A percentile compares a stretch with the other conserved stretches of the same genome.
Conservation (phyloP, 352 stramenopile genomes). For the Phytophthora sp. region DNA sequence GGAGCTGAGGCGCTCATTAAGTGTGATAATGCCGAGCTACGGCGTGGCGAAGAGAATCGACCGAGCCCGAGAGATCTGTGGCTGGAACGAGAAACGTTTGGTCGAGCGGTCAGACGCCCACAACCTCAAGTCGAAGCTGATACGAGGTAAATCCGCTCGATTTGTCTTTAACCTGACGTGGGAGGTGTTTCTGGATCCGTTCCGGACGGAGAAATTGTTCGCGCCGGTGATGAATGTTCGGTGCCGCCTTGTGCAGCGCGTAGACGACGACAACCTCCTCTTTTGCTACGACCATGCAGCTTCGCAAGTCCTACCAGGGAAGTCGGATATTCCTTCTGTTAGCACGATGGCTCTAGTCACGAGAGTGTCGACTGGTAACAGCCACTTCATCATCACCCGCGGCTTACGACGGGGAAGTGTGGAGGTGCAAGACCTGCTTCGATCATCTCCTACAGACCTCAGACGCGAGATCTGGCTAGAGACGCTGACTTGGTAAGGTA, state of each 20-base stretch:
- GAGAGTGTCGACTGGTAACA: slow-evolving; percentile 20
- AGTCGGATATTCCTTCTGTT: slow-evolving; percentile 22
- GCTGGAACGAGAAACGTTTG: slow-evolving; percentile 34
- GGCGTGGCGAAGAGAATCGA: slow-evolving; percentile 8
- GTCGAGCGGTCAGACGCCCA: slow-evolving; percentile 26
- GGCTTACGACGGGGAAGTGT: slow-evolving; percentile 41
- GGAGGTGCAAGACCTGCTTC: slow-evolving; percentile 31
- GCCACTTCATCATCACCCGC: slow-evolving; percentile 39
- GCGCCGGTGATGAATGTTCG: slow-evolving; percentile 30
- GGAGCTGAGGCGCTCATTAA: slow-evolving; percentile 15
- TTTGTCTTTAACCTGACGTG: slow-evolving; percentile 33
- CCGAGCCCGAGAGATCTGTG: slow-evolving; percentile 30
- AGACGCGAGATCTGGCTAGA: slow-evolving; percentile 29
- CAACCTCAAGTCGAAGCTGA: slow-evolving; percentile 35
- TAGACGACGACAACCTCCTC: slow-evolving; percentile 41
- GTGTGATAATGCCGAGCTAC: slow-evolving; percentile 16
- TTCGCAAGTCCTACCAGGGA: slow-evolving; percentile 30
- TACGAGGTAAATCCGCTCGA: slow-evolving; percentile 23
- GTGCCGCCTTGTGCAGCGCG: slow-evolving; percentile 34
- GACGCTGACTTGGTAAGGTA: slow-evolving; percentile 30
- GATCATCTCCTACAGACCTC: not conserved
- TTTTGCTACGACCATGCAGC: slow-evolving; percentile 39
- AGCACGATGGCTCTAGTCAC: slow-evolving; percentile 37
- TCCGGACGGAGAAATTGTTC: slow-evolving; percentile 30
- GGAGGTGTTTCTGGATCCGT: slow-evolving; percentile 33